phyloP scores from a whole-genome alignment of 495 filamentous ascomycete species.

The Pseudomonodictys pantanalensis region DNA sequence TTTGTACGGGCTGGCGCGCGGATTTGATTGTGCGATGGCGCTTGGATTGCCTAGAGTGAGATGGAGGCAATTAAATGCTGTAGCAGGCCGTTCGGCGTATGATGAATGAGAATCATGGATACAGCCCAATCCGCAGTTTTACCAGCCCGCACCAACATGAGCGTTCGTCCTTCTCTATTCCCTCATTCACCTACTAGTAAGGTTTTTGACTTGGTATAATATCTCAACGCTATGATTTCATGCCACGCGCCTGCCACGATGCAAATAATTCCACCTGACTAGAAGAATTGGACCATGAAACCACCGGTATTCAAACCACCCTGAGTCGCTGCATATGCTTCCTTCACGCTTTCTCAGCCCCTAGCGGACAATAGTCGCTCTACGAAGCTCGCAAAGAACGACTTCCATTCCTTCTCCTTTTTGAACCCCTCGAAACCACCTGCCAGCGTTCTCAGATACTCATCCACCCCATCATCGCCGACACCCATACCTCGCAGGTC shows the following conservation, averaged over 20 bases:
- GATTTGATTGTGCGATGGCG: no score
- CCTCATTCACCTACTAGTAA: neutral
- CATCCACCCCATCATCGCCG: conserved; percentile 48
- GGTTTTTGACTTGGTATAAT: neutral
- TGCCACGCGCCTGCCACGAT: neutral
- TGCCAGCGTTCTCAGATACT: conserved; percentile 55
- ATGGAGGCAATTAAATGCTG: no score
- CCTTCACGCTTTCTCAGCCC: neutral
- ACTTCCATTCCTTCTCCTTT: conserved; percentile 37
- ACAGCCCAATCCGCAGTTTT: no score
- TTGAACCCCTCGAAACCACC: conserved; percentile 30
- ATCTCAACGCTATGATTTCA: neutral
- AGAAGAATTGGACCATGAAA: neutral
- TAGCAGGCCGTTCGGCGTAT: no score
- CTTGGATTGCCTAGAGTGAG: no score
- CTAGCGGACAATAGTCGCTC: conserved; percentile 1
- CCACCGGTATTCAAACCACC: neutral
- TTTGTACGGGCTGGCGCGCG: no score
- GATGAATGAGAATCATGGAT: no score
- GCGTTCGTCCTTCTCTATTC: no score
- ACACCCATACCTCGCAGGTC: conserved; percentile 57
- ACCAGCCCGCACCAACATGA: no score
- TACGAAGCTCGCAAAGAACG: conserved; percentile 41
- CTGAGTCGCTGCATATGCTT: neutral
- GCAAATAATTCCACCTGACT: neutral